These are phyloP conservation scores for Chaetothyriales sp. DNA, from an alignment of 2,329 filamentous ascomycete species.

Conservation along the genomic window DNA sequence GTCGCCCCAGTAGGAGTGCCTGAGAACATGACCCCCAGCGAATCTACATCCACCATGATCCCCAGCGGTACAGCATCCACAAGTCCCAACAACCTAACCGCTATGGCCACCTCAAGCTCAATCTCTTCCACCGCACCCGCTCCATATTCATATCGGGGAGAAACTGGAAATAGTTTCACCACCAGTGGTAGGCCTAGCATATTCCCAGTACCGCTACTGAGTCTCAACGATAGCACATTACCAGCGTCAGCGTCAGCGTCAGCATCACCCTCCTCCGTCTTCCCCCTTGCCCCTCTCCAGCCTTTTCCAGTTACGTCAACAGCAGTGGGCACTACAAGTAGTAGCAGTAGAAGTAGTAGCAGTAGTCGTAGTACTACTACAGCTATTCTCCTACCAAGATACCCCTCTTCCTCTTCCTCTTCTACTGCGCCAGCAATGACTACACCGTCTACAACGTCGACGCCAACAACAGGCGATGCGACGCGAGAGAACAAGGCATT, in stretches of 20 bases:
- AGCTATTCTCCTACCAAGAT: not conserved
- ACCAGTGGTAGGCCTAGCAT: not conserved
- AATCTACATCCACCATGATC: not conserved
- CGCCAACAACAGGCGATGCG: not conserved
- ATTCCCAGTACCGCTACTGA: not conserved
- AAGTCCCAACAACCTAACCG: not conserved
- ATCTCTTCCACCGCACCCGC: not conserved
- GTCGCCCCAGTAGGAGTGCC: not conserved
- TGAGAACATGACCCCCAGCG: too few species aligned
- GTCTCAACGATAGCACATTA: not conserved
- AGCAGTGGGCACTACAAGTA: too few species aligned
- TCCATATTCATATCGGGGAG: not conserved
- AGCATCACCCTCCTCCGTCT: too few species aligned
- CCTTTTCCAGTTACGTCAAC: too few species aligned
- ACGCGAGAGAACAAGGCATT: not conserved
- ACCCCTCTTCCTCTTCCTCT: not conserved
- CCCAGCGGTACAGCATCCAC: too few species aligned
- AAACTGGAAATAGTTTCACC: not conserved
- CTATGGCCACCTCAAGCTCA: not conserved
- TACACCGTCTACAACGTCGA: not conserved
- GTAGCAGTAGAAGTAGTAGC: too few species aligned
- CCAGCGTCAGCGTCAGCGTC: not conserved
- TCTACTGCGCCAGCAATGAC: not conserved
- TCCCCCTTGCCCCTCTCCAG: not conserved
- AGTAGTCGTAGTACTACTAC: not conserved